Evolutionary conservation across 2,329 filamentous ascomycete genomes (phyloP), one percentile per base, ranked within the genome.

Genomic region (Bertia moriformis): DNA sequence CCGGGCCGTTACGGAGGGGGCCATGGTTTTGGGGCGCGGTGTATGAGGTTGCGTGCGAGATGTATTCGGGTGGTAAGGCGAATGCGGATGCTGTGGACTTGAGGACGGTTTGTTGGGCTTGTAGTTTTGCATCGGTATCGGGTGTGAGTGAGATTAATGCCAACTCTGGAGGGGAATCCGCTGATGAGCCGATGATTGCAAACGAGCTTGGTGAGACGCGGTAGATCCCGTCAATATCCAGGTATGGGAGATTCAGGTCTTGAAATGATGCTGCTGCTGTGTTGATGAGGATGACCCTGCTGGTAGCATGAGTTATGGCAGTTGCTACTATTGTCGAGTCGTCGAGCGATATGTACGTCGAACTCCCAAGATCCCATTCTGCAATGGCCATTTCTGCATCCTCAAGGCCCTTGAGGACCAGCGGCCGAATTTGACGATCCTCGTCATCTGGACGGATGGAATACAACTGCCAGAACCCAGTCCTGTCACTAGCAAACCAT

Each of bases 391-490:
- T 10, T 10, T 27, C 22, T 7, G 22, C 7, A 10, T 27, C 7
- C 22, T 27, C 22, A 7, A 27, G n/a, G 7, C 7, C n/a, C 7
- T n/a, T 51, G n/a, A 57, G 41, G 0, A 46, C 49, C 4, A 46
- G 35, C 29, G 55, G 39, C 4, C 14, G 18, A 5, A 54, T 38
- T n/a, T n/a, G n/a, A n/a, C n/a, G n/a, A 15, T 32, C 40, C 15
- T 41, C 39, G 38, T 17, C 38, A 18, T 41, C 37, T n/a, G 45
- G 38, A 10, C 29, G 35, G 15, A 36, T 47, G 46, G n/a, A 48
- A 24, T 55, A 54, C 5, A 59, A 43, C 37, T 59, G 55, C 55
- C 55, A 58, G 38, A 48, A 58, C 2, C 55, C 55, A 10, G 49
- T 54, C 12, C 44, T 44, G 40, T 59, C 55, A 32, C 50, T 55